Base-by-base conservation (phyloP, 148 eudicot species). In the Gaultheria prostrata region DNA sequence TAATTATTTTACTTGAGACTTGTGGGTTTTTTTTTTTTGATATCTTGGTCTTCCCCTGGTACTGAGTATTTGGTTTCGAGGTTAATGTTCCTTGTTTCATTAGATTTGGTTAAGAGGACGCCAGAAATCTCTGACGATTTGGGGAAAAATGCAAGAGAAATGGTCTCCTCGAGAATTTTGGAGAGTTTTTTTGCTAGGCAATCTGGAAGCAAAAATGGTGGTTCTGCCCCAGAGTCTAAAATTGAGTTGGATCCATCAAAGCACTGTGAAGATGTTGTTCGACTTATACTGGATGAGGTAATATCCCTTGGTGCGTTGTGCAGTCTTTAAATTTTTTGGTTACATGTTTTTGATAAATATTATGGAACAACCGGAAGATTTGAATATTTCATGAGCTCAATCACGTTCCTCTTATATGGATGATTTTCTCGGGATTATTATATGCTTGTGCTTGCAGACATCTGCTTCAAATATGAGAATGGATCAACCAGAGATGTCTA, bases 81-180 rank as follows among this genome's bases (percentile, higher is more conserved):
- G n/a, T 77, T 83, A 17, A 61, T 83, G 18, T 43, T 85, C 77
- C 77, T 28, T 43, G 24, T 35, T 57, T 1, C 74, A 79, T 46
- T 76, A 94, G 98, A 87, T 79, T 89, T 94, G 91, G 72, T 89
- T 72, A 79, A 82, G 32, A 84, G 54, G 85, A 78, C 84, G 28
- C 94, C 93, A 24, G 84, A 84, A 32, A 67, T 86, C 26, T 77
- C 82, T 56, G 87, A 84, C 67, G 83, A 87, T 81, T 48, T 84
- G 35, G 93, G 89, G 20, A 89, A 80, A 80, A 86, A 89, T 89
- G 93, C 90, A 0, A 89, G 83, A 79, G 98, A 92, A 85, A 77
- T 83, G 84, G 81, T 88, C 63, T 89, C 87, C 48, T 85, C 90
- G 82, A 92, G 91, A 86, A 84, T 91, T 79, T 85, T 95, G 87